phyloP scores from a whole-genome alignment of 352 stramenopile genomes.

The Globisporangium carolinianum region DNA sequence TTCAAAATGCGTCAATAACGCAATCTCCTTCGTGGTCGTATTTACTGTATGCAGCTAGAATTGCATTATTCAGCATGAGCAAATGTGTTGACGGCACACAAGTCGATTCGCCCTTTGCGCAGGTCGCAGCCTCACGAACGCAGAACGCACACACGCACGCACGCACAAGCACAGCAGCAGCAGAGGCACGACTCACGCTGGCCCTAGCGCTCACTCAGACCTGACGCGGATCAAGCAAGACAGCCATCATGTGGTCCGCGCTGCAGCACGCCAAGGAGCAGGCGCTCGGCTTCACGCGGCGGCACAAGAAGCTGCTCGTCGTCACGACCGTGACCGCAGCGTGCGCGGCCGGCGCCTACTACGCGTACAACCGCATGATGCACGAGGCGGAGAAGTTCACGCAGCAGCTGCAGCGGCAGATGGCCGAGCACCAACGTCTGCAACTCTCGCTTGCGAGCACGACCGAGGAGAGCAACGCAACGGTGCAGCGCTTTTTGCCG shows the following conservation, averaged over 20 bases:
- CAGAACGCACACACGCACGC: neutral
- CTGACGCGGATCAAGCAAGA: too few species aligned
- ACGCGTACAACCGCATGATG: conserved; percentile 56
- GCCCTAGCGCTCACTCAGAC: too few species aligned
- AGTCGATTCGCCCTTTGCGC: too few species aligned
- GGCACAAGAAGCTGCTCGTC: conserved; percentile 62
- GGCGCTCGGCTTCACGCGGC: conserved; percentile 52
- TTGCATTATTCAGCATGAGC: too few species aligned
- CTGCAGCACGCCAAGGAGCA: conserved; percentile 43
- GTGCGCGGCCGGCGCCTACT: conserved; percentile 57
- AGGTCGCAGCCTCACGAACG: too few species aligned
- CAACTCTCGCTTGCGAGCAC: conserved; percentile 61
- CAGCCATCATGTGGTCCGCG: conserved; percentile 54
- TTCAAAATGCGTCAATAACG: neutral
- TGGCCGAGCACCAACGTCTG: conserved; percentile 71
- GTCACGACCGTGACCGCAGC: conserved; percentile 35
- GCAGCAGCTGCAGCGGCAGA: conserved; percentile 59
- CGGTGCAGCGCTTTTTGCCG: conserved; percentile 69
- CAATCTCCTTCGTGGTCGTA: too few species aligned
- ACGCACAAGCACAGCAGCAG: neutral
- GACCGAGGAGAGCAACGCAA: conserved; percentile 69
- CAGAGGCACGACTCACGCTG: neutral
- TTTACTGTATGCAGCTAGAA: too few species aligned
- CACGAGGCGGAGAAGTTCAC: conserved; percentile 64
- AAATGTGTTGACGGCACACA: too few species aligned